Conservation (phyloP, 176 grass and related monocot genomes). For the Bonia amplexicaulis region DNA sequence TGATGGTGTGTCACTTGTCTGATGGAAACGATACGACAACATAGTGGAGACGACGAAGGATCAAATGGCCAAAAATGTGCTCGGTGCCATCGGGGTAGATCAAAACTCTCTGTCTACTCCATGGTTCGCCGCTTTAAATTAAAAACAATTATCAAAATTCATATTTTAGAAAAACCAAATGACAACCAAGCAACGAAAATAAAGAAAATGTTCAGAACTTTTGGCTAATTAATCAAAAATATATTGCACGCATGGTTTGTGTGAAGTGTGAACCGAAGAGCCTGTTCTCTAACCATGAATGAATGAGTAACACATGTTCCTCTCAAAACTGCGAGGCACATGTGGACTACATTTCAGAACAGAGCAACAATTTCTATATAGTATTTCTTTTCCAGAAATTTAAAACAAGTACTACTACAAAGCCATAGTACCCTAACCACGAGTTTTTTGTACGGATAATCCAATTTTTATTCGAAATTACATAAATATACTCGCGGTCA, state of each 20-base stretch:
- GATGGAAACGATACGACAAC: no score
- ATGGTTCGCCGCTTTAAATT: neutral
- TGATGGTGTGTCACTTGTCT: no score
- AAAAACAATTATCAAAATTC: neutral
- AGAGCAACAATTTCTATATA: neutral
- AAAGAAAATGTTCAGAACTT: neutral
- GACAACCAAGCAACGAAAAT: neutral
- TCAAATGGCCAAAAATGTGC: no score
- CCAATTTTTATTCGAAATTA: no score
- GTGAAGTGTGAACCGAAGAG: neutral
- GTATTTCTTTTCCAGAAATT: neutral
- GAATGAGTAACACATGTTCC: neutral
- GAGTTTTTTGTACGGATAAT: no score
- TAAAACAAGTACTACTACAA: neutral
- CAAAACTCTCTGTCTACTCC: no score
- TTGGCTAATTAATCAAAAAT: neutral
- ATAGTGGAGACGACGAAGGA: no score
- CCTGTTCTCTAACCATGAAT: neutral
- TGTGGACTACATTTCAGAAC: neutral
- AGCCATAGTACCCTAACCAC: conserved; percentile 17
- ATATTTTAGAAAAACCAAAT: neutral
- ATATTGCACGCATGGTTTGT: neutral
- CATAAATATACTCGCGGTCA: no score
- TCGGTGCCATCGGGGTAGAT: no score
- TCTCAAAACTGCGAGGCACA: neutral